Conservation (phyloP, 192 early-diverging fungal genomes). For the Coemansia sp. region DNA sequence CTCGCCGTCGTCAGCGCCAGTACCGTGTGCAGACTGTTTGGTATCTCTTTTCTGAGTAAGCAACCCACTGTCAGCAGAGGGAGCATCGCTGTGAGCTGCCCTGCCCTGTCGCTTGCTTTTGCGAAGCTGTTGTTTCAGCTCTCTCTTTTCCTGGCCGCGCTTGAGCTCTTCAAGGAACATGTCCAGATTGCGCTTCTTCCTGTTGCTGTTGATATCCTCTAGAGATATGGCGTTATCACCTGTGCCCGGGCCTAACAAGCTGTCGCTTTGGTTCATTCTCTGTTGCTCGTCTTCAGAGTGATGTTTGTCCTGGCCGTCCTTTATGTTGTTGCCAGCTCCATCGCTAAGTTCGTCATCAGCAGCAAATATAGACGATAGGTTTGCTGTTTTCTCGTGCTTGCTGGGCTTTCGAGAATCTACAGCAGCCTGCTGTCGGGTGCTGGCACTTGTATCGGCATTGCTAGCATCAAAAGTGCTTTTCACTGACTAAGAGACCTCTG, state of each 20-base stretch:
- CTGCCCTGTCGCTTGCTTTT: slow-evolving; percentile 18
- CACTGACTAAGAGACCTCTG: slow-evolving; percentile 4
- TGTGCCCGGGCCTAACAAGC: background rate
- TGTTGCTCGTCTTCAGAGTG: background rate
- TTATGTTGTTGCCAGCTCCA: background rate
- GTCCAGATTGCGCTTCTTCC: slow-evolving; percentile 79
- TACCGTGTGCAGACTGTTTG: slow-evolving; percentile 1
- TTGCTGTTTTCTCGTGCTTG: background rate
- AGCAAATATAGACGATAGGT: slow-evolving; percentile 7
- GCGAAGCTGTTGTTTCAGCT: slow-evolving; percentile 49
- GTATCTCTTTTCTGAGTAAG: background rate
- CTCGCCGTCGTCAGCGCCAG: slow-evolving; percentile 61
- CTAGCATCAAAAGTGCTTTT: slow-evolving; percentile 1
- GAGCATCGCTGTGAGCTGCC: background rate
- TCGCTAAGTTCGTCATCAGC: slow-evolving; percentile 6
- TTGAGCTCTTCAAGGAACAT: slow-evolving; percentile 84
- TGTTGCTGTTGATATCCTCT: slow-evolving; percentile 16
- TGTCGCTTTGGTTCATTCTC: background rate
- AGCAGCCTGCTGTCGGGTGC: too few relatives aligned
- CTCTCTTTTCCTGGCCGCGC: slow-evolving; percentile 68
- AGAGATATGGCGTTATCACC: background rate
- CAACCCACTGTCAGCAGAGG: background rate
- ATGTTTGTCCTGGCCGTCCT: background rate
- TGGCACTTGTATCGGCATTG: background rate
- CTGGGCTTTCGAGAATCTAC: background rate